Base-by-base conservation (phyloP, 139 green algal genomes). In the Ettlia oleoabundans region DNA sequence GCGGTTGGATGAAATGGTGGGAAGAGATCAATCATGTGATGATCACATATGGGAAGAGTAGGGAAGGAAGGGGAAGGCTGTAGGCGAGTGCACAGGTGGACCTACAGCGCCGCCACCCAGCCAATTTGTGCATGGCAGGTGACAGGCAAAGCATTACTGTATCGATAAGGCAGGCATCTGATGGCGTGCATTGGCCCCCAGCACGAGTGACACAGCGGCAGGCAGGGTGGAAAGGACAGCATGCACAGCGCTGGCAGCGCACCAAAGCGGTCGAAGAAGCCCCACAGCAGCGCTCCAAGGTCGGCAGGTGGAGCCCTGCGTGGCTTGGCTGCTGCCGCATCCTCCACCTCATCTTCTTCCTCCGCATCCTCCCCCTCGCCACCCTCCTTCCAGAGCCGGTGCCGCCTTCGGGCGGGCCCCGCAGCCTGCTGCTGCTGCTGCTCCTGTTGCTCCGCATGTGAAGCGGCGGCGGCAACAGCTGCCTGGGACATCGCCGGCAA, bases 261-360 rank as follows among this genome's bases (percentile, higher is more conserved):
- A 92, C 92, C 84, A 62, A 91, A 95, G 51, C 77, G 83, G 8
- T 86, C 22, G 41, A 96, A 86, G 74, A 96, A 93, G 64, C 85
- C 78, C 33, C 76, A 78, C 53, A 96, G 84, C 61, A 96, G 83
- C 32, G 82, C 66, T 2, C 92, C 92, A 5, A 92, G 74, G 72
- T 96, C 92, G 32, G 61, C 28, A 10, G 51, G 58, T 84, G 69
- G 13, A 30, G 28, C 76, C n/a, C n/a, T n/a, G n/a, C n/a, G n/a
- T n/a, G n/a, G n/a, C n/a, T n/a, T n/a, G n/a, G 40, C 33, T 66
- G 22, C 52, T 28, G 41, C 63, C 4, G 73, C 61, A 38, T 3
- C 76, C 58, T 71, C 58, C 55, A 41, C 19, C 9, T n/a, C 40
- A 4, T 8, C 37, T 9, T 47, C 35, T 5, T 38, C 26, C 71